phyloP scores from a whole-genome alignment of 2,329 filamentous ascomycete species.

The Calonectria pseudoreteaudii region DNA sequence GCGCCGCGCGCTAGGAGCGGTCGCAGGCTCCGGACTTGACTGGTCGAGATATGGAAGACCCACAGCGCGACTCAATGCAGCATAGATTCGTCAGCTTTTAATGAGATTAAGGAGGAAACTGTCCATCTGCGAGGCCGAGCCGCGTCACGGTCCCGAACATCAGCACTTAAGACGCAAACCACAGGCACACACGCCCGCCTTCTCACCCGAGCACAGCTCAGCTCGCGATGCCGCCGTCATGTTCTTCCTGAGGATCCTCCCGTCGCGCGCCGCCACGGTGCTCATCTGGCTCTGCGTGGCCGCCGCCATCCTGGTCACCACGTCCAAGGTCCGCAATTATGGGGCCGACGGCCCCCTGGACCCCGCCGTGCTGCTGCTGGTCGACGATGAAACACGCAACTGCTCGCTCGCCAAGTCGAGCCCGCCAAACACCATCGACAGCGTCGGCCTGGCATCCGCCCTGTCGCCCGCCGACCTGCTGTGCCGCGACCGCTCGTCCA shows the following conservation, averaged over 20 bases:
- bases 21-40: not conserved
- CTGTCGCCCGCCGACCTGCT: conserved; percentile 18
- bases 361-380: not conserved
- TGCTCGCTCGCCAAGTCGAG: not conserved
- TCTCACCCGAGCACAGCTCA: not conserved
- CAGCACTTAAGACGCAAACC: not conserved
- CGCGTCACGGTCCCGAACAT: not conserved
- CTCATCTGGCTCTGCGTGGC: conserved; percentile 1
- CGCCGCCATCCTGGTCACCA: not conserved
- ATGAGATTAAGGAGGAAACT: not conserved
- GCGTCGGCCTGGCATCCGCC: conserved; percentile 4
- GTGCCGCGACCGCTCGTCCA: conserved; percentile 2
- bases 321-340: not conserved
- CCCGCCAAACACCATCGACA: not conserved
- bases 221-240: not conserved
- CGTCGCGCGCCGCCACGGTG: not conserved
- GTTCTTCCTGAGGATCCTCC: not conserved
- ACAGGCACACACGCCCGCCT: not conserved
- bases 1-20: not conserved
- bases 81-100: not conserved
- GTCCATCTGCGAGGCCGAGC: not conserved
- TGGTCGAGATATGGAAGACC: not conserved
- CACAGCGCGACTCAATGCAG: not conserved
- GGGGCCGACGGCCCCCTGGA: not conserved
- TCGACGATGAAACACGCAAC: not conserved